These are phyloP conservation scores for Dryas octopetala DNA, from an alignment of 306 rosid genomes.

Conservation along the genomic window DNA sequence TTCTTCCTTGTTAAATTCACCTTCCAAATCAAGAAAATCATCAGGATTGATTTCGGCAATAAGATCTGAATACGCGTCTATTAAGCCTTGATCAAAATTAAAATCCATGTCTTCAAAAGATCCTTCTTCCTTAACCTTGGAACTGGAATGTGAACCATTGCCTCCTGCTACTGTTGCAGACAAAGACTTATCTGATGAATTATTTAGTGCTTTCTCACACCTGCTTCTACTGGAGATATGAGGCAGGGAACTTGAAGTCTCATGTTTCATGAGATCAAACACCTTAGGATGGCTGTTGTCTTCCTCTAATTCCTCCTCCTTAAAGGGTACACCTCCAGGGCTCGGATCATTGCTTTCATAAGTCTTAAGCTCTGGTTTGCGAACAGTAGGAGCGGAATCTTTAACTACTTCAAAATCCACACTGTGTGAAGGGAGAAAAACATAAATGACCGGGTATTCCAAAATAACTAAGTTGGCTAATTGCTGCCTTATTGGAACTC, in stretches of 20 bases:
- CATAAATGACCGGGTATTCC: constrained; percentile 84
- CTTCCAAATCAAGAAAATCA: constrained; percentile 54
- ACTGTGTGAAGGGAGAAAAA: constrained; percentile 64
- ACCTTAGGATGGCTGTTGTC: constrained; percentile 44
- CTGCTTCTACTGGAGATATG: constrained; percentile 23
- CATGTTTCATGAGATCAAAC: constrained; percentile 54
- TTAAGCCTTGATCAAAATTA: constrained; percentile 60
- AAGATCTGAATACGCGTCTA: constrained; percentile 54
- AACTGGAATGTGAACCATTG: constrained; percentile 26
- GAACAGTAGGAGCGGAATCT: constrained; percentile 27
- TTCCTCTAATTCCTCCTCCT: constrained; percentile 78
- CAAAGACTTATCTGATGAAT: constrained; percentile 33
- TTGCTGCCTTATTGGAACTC: constrained; percentile 69
- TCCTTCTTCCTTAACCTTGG: constrained; percentile 30
- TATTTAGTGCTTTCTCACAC: constrained; percentile 26
- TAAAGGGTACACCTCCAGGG: constrained; percentile 52
- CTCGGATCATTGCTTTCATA: constrained; percentile 27
- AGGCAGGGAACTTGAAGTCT: constrained; percentile 38
- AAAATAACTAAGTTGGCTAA: constrained; percentile 53
- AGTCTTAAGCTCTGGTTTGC: constrained; percentile 40
- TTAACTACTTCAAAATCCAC: constrained; percentile 60
- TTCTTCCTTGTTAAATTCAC: constrained; percentile 36
- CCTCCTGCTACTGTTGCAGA: constrained; percentile 36
- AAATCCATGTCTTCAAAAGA: constrained; percentile 38
- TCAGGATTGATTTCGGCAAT: constrained; percentile 59